Evolutionary conservation across 129 eudicot species (phyloP).

Genomic region (Silybum marianum): DNA sequence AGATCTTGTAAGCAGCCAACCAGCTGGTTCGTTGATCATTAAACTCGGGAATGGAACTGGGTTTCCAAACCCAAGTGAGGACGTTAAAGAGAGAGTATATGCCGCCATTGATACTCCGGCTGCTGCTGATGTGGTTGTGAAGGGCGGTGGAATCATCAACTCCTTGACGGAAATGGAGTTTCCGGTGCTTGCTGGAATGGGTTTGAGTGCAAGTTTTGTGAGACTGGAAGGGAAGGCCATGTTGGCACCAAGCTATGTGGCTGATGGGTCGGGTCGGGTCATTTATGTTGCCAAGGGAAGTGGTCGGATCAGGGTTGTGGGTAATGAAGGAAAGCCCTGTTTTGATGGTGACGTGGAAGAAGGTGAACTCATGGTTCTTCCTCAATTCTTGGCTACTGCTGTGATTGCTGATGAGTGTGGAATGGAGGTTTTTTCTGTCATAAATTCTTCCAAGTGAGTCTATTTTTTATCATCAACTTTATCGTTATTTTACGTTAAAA

Average conservation of each 20-base stretch:
- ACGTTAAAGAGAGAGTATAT: conserved; percentile 10
- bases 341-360: conserved; percentile 41
- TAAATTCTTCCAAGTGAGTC: conserved; percentile 52
- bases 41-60: conserved; percentile 31
- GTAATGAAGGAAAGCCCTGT: conserved; percentile 32
- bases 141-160: conserved; percentile 29
- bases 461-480: neutral
- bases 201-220: conserved; percentile 43
- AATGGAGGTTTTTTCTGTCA: conserved; percentile 43
- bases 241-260: conserved; percentile 38
- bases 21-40: conserved; percentile 26
- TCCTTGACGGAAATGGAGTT: conserved; percentile 30
- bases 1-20: conserved; percentile 34
- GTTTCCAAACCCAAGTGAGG: conserved; percentile 35
- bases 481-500: too few relatives aligned
- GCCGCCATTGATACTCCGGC: conserved; percentile 19
- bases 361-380: conserved; percentile 52
- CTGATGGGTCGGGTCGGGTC: conserved; percentile 35
- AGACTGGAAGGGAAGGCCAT: conserved; percentile 39
- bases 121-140: conserved; percentile 29
- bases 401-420: conserved; percentile 44
- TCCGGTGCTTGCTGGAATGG: conserved; percentile 44
- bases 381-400: conserved; percentile 42
- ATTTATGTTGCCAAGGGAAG: conserved; percentile 50
- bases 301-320: conserved; percentile 51